phyloP scores from a whole-genome alignment of 768 basidiomycete species.

The Leccinum boreale region DNA sequence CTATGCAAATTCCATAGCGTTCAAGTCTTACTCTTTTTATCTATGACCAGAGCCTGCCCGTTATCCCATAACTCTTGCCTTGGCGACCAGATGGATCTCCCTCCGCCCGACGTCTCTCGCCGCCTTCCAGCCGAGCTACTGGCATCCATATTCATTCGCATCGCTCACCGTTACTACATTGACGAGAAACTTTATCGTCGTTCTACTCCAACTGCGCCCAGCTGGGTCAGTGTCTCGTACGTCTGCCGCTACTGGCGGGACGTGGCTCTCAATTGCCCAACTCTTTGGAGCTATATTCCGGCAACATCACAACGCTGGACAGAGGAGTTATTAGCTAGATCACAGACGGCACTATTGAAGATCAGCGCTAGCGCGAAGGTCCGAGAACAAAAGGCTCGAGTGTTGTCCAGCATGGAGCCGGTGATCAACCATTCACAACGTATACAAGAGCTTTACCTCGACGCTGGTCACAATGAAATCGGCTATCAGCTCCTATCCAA shows the following conservation, averaged over 20 bases:
- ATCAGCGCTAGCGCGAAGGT: too few species aligned
- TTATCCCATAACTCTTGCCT: too few species aligned
- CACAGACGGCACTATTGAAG: background rate
- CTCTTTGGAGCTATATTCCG: background rate
- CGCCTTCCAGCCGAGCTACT: too few species aligned
- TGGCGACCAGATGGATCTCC: too few species aligned
- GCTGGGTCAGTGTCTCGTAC: background rate
- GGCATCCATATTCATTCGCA: too few species aligned
- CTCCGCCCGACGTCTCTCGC: too few species aligned
- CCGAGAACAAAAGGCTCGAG: background rate
- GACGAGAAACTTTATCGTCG: too few species aligned
- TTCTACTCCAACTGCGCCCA: too few species aligned
- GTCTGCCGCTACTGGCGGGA: background rate
- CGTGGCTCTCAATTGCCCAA: background rate
- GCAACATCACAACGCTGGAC: background rate
- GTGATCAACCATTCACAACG: background rate
- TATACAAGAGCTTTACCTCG: background rate
- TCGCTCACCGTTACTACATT: too few species aligned
- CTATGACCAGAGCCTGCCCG: too few species aligned
- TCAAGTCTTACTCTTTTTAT: too few species aligned
- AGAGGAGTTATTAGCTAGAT: background rate
- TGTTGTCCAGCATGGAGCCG: background rate
- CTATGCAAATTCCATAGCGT: too few species aligned
- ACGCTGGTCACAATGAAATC: background rate
- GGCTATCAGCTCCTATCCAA: background rate